Evolutionary conservation across 768 basidiomycete genomes (phyloP), one percentile per base, ranked within the genome.

Genomic region (Hortiboletus campestris): DNA sequence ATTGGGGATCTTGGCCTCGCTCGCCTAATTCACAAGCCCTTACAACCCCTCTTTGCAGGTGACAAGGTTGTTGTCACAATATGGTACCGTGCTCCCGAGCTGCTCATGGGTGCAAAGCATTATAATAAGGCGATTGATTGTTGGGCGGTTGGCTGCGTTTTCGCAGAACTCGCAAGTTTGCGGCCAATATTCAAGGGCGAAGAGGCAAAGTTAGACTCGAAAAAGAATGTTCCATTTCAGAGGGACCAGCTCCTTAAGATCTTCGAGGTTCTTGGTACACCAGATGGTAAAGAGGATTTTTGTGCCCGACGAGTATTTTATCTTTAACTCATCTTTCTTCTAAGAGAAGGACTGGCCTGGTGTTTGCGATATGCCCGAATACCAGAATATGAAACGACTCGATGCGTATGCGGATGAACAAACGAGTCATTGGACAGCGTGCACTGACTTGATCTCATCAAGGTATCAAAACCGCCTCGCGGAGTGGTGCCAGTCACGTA

Each of bases 51-150:
- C 2, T 94, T 91, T 68, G 85, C 86, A 0, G 95, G 95, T 16
- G 97, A 99, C 74, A 98, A 98, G 66, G 95, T 99, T 28, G 97
- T 98, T 35, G 97, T 99, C 13, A 99, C 97, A 0, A 98, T 99
- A 66, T 98, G 97, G 97, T 99, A 99, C 69, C 90, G 97, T 49
- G 93, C 94, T 8, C 97, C 97, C 0, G 97, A 99, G 68, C 83
- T 99, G 3, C 80, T 99, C 11, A 81, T 99, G 75, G 96, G 97
- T 28, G 94, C 96, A 1, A 93, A 94, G 59, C 97, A 99, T 72
- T 99, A 99, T 71, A 96, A 97, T 61, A 94, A 92, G 63, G 91
- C 95, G 5, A 86, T 98, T 39, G 94, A 99, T 68, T 86, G 93
- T 51, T 99, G 97, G 97, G 95, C 97, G 25, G 86, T 98, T 6